These are phyloP conservation scores for Fusarium mundagurra DNA, from an alignment of 2,329 filamentous ascomycete genomes.

Conservation along the genomic window DNA sequence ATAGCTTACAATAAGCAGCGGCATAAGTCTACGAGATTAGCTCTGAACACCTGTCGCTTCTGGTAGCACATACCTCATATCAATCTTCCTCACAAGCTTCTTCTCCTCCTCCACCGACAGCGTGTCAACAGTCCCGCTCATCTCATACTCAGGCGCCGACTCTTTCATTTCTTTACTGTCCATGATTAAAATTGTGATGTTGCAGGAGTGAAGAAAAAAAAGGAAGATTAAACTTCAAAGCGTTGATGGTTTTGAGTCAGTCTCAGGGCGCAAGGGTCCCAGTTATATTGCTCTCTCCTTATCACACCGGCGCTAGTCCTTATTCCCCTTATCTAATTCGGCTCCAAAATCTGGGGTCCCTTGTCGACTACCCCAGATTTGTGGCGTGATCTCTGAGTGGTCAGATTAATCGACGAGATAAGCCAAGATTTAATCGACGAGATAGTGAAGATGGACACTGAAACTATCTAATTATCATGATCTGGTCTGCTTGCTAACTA, in stretches of 20 bases:
- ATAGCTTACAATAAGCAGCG: slow-evolving; percentile 9
- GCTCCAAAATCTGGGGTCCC: slow-evolving; percentile 6
- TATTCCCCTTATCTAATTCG: neutral
- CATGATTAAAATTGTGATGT: neutral
- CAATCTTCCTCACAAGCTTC: slow-evolving; percentile 10
- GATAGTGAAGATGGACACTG: neutral
- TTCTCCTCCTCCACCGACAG: slow-evolving; percentile 5
- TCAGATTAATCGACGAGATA: slow-evolving; percentile 14
- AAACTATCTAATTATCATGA: neutral
- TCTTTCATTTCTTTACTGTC: neutral
- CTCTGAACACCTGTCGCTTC: too few species aligned
- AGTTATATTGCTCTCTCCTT: slow-evolving; percentile 8
- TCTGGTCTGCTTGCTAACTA: neutral
- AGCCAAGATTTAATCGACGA: neutral
- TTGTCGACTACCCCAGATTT: slow-evolving; percentile 10
- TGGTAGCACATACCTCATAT: neutral
- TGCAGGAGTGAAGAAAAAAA: neutral
- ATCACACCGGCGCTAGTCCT: neutral
- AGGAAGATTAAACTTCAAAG: neutral
- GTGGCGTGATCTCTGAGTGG: neutral
- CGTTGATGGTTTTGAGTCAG: neutral
- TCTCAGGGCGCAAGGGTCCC: neutral
- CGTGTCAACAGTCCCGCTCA: neutral
- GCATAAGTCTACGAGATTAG: neutral
- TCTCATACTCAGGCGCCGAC: neutral